phyloP scores from a whole-genome alignment of 305 asterid genomes.

The Euphrasia arctica region DNA sequence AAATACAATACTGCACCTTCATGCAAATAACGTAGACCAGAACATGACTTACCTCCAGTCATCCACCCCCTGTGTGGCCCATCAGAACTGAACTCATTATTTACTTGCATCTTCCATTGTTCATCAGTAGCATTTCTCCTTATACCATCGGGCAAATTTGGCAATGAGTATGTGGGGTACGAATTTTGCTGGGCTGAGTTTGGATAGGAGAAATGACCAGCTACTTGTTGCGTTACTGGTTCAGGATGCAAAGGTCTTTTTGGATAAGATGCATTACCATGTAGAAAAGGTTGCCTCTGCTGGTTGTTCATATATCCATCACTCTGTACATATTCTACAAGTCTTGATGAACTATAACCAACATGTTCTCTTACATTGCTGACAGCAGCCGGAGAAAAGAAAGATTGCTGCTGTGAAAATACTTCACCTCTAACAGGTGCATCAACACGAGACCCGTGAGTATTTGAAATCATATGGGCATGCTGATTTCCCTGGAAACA shows the following conservation, averaged over 20 bases:
- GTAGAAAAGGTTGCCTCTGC: constrained; percentile 45
- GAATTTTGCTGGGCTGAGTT: constrained; percentile 53
- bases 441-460: constrained; percentile 49
- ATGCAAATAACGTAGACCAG: constrained; percentile 49
- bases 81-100: constrained; percentile 47
- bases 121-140: constrained; percentile 56
- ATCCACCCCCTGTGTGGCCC: constrained; percentile 52
- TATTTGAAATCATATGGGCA: constrained; percentile 39
- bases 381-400: constrained; percentile 52
- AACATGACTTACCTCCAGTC: constrained; percentile 46
- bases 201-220: constrained; percentile 64
- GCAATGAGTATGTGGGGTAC: constrained; percentile 49
- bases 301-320: constrained; percentile 46
- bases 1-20: constrained; percentile 42
- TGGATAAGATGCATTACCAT: constrained; percentile 46
- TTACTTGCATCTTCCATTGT: constrained; percentile 51
- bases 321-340: constrained; percentile 50
- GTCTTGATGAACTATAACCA: constrained; percentile 50
- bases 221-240: constrained; percentile 48
- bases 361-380: constrained; percentile 46
- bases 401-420: constrained; percentile 53
- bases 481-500: constrained; percentile 54
- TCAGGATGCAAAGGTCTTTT: constrained; percentile 68
- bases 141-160: constrained; percentile 46
- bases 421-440: constrained; percentile 49